Base-by-base conservation (phyloP, 805 yeast species). In the Ogataea siamensis region DNA sequence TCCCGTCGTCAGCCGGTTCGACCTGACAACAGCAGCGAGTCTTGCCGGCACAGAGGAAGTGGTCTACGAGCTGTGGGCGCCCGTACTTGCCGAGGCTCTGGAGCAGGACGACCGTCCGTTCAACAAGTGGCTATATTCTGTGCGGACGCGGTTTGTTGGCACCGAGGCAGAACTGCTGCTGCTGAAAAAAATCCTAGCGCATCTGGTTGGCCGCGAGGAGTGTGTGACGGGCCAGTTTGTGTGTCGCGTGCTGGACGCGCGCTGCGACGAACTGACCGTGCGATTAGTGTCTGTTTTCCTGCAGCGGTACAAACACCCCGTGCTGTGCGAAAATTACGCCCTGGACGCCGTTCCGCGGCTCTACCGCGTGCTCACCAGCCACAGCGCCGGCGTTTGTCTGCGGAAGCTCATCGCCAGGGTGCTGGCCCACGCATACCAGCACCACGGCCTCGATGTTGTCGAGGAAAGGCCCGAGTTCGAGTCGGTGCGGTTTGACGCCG, bases 291-390 rank as follows among this genome's bases (percentile, higher is more conserved):
- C 49, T 2, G 28, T 39, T 17, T 30, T 50, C 11, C 46, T 51
- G 15, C 29, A 28, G 7, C 6, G 19, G 5, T 8, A n/a, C n/a
- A n/a, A n/a, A n/a, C n/a, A n/a, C n/a, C n/a, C n/a, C n/a, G n/a
- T n/a, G n/a, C n/a, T n/a, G n/a, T n/a, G n/a, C n/a, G n/a, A n/a
- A n/a, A n/a, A n/a, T 28, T n/a, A 11, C 20, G n/a, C n/a, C 10
- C 32, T 12, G 9, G 19, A 17, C 4, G 28, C 22, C 11, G 51
- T 51, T n/a, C 53, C 51, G 27, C 32, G 32, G 3, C 20, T 58
- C 1, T 58, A 48, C 35, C 39, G 45, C 10, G 28, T 53, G 25
- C 13, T 22, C 12, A n/a, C n/a, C n/a, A n/a, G n/a, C n/a, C n/a
- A n/a, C n/a, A n/a, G n/a, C n/a, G n/a, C n/a, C n/a, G n/a, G n/a